Conservation (phyloP, 169 alveolate genomes). For the Babesia sp. region DNA sequence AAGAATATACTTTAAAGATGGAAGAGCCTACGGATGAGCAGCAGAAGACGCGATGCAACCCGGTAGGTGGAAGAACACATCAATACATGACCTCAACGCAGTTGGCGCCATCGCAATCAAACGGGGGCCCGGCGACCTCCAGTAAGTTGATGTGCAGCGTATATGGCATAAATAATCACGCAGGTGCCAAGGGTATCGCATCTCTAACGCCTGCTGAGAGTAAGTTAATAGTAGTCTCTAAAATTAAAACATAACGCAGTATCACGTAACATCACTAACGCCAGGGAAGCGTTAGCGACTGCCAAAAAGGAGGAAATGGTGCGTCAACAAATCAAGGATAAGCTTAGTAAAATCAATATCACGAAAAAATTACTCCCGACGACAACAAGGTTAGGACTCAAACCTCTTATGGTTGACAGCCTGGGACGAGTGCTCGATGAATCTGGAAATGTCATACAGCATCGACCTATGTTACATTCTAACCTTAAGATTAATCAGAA, state of each 20-base stretch:
- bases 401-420: constrained; percentile 69
- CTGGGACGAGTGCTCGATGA: constrained; percentile 77
- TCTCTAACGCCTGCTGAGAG: constrained; percentile 29
- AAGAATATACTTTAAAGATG: neutral
- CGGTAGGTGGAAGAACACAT: constrained; percentile 10
- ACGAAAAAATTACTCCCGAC: constrained; percentile 45
- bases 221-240: neutral
- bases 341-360: constrained; percentile 45
- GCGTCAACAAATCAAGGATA: constrained; percentile 56
- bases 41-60: constrained; percentile 1
- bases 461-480: constrained; percentile 71
- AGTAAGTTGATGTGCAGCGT: neutral
- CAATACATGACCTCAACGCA: neutral
- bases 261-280: constrained; percentile 58
- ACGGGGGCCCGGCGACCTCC: neutral
- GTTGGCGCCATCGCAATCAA: neutral
- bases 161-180: neutral
- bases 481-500: constrained; percentile 75
- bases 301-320: constrained; percentile 70
- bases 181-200: neutral
- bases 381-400: constrained; percentile 44
- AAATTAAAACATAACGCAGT: constrained; percentile 6
- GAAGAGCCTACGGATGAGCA: neutral
- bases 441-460: constrained; percentile 74
- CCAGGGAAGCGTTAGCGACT: constrained; percentile 72